These are phyloP conservation scores for Suillus clintonianus DNA, from an alignment of 768 basidiomycete genomes.

Conservation along the genomic window DNA sequence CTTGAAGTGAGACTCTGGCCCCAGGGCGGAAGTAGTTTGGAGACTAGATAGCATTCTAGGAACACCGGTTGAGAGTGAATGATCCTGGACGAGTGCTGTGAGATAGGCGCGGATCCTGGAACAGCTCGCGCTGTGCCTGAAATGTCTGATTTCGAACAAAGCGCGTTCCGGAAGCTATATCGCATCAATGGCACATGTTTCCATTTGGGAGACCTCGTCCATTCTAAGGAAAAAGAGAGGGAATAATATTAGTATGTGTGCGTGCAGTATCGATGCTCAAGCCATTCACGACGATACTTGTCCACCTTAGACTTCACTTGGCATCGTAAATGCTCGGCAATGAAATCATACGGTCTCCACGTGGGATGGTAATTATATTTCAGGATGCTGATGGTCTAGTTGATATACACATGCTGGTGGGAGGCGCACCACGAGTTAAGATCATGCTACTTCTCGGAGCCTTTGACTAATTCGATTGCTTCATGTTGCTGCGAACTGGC, in stretches of 20 bases:
- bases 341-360: background rate
- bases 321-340: background rate
- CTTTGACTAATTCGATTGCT: background rate
- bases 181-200: background rate
- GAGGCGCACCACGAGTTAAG: background rate
- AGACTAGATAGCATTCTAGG: background rate
- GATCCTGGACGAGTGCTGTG: background rate
- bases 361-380: background rate
- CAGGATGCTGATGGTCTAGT: background rate
- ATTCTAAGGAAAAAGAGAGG: background rate
- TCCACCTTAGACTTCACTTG: background rate
- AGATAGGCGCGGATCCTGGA: background rate
- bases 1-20: background rate
- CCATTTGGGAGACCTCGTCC: background rate
- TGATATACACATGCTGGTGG: background rate
- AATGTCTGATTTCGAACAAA: background rate
- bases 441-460: background rate
- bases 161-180: background rate
- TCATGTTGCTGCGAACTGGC: constrained; percentile 24
- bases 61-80: background rate
- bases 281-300: background rate
- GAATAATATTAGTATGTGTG: background rate
- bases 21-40: background rate
- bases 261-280: background rate
- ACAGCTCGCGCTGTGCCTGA: background rate